Conservation (phyloP, 805 yeast species). For the Starmerella riodocensis region DNA sequence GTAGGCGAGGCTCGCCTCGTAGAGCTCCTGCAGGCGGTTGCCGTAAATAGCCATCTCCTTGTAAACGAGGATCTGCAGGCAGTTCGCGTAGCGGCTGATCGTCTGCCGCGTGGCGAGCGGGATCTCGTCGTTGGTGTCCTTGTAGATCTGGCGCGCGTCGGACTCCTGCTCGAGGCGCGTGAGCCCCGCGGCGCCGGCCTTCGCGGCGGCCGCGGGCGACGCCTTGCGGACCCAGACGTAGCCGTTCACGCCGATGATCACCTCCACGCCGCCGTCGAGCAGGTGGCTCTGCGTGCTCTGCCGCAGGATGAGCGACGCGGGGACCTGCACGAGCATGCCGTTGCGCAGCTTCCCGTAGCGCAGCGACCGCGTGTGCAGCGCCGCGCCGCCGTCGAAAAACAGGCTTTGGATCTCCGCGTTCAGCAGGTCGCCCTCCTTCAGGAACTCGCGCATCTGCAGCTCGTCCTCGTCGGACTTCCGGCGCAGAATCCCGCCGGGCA, state of each 20-base stretch:
- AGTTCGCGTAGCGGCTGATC: constrained; percentile 74
- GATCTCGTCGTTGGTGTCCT: constrained; percentile 72
- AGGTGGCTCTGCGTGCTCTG: constrained; percentile 77
- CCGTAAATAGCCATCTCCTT: constrained; percentile 83
- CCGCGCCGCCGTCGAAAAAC: constrained; percentile 80
- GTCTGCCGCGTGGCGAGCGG: constrained; percentile 49
- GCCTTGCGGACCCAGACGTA: constrained; percentile 83
- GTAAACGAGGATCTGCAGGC: constrained; percentile 65
- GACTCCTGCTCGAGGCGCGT: constrained; percentile 79
- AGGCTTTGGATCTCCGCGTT: constrained; percentile 93
- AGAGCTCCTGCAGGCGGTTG: constrained; percentile 61
- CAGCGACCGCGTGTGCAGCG: constrained; percentile 86
- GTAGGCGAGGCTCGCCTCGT: constrained; percentile 78
- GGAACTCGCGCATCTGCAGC: constrained; percentile 82
- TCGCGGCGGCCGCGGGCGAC: constrained; percentile 24
- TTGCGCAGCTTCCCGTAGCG: constrained; percentile 91
- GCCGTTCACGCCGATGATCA: constrained; percentile 89
- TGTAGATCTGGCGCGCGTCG: constrained; percentile 87
- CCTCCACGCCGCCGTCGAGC: constrained; percentile 87
- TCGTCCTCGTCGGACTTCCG: constrained; percentile 93
- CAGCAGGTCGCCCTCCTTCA: constrained; percentile 89
- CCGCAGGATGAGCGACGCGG: constrained; percentile 68
- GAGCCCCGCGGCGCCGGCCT: constrained; percentile 34
- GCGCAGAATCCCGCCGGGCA: constrained; percentile 93
- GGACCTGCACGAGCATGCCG: constrained; percentile 71